A percentile compares a stretch with the other conserved stretches of the same genome.
Conservation (phyloP, 2,329 filamentous ascomycete species). For the Leptodontidium sp. region DNA sequence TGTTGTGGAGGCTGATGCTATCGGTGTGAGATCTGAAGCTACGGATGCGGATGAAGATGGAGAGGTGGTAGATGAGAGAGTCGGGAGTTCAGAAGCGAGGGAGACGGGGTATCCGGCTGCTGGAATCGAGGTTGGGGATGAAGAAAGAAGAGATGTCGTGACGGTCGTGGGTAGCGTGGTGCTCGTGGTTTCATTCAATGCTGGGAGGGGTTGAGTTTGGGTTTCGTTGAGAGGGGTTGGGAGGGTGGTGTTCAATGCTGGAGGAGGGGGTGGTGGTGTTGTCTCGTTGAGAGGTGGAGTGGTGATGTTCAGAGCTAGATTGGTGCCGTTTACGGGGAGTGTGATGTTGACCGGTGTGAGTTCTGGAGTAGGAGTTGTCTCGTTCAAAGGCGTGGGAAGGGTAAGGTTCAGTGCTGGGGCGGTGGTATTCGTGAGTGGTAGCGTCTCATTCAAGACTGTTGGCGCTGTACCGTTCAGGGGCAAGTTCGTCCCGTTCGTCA, state of each 20-base stretch:
- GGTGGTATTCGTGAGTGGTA: neutral
- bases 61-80: too few species aligned
- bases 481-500: conserved; percentile 12
- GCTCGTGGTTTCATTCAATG: neutral
- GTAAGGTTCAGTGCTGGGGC: conserved; percentile 11
- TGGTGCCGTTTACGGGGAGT: conserved; percentile 12
- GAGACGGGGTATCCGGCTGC: too few species aligned
- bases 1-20: too few species aligned
- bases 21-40: too few species aligned
- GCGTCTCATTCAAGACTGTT: neutral
- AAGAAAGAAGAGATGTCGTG: neutral
- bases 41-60: too few species aligned
- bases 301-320: neutral
- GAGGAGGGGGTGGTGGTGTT: too few species aligned
- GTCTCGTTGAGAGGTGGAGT: conserved; percentile 5
- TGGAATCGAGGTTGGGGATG: too few species aligned
- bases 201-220: neutral
- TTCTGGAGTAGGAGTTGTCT: neutral
- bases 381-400: neutral
- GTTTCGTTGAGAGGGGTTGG: neutral
- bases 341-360: neutral
- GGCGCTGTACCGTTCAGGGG: neutral
- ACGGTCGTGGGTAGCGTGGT: neutral
- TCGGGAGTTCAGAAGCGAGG: too few species aligned
- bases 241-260: too few species aligned